Conservation (phyloP, 2,329 filamentous ascomycete genomes). For the Fusarium sambucinum region DNA sequence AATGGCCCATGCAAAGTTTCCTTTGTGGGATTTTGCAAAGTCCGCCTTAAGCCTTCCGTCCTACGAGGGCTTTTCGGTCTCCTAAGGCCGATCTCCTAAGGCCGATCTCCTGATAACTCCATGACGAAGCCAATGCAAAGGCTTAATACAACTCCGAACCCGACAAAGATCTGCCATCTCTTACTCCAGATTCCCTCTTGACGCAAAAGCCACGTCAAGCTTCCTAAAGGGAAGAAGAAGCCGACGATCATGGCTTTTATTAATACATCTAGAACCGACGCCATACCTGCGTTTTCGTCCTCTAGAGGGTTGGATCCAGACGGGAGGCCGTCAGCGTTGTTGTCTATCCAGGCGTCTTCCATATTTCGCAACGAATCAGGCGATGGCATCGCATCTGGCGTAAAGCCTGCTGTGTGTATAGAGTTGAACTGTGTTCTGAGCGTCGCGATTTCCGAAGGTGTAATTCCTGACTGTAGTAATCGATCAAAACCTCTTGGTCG, state of each 20-base stretch:
- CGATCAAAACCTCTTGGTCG: constrained; percentile 84
- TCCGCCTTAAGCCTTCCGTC: no score
- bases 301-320: constrained; percentile 55
- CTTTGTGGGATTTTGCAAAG: no score
- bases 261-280: constrained; percentile 79
- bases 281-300: constrained; percentile 64
- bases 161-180: constrained; percentile 86
- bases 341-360: constrained; percentile 93
- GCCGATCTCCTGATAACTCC: constrained; percentile 55
- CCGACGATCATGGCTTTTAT: constrained; percentile 90
- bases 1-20: neutral
- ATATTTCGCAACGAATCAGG: constrained; percentile 79
- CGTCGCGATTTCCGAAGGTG: constrained; percentile 82
- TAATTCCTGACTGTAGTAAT: constrained; percentile 84
- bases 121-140: constrained; percentile 78
- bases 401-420: constrained; percentile 84
- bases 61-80: neutral
- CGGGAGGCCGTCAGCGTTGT: constrained; percentile 61
- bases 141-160: constrained; percentile 85
- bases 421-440: constrained; percentile 90
- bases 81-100: constrained; percentile 49
- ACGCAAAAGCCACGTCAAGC: constrained; percentile 84
- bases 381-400: constrained; percentile 88
- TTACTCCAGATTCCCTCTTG: constrained; percentile 90
- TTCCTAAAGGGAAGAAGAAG: constrained; percentile 94